Evolutionary conservation across 768 basidiomycete species (phyloP).

Genomic region (Pisolithus marmoratus): DNA sequence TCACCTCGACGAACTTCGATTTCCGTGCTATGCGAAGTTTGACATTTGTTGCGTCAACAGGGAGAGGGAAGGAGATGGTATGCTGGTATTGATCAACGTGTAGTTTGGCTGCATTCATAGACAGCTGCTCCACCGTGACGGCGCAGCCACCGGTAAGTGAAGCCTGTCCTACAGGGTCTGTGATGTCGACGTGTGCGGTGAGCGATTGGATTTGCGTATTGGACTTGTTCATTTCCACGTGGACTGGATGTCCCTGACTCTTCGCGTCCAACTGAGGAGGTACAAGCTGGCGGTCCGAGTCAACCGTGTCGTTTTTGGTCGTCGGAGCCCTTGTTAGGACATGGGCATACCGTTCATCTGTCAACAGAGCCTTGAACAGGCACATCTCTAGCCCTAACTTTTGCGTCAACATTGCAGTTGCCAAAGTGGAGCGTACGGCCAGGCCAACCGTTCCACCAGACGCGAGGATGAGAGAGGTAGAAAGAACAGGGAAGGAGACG

Average conservation of each 20-base stretch:
- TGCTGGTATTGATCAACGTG: conserved; percentile 16
- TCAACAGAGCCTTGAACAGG: conserved; percentile 18
- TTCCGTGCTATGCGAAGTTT: conserved; percentile 49
- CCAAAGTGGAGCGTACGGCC: conserved; percentile 12
- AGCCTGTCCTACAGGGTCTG: conserved; percentile 15
- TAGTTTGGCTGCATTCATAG: conserved; percentile 1
- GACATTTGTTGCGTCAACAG: conserved; percentile 31
- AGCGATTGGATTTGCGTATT: conserved; percentile 14
- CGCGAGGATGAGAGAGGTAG: conserved; percentile 13
- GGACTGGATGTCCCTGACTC: conserved; percentile 12
- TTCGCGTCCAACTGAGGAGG: conserved; percentile 4
- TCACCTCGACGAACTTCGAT: conserved; percentile 42
- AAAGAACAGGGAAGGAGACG: conserved; percentile 17
- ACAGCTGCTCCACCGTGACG: conserved; percentile 13
- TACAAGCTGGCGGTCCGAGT: neutral
- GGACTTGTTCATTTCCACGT: conserved; percentile 12
- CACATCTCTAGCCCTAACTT: conserved; percentile 2
- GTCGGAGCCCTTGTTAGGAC: conserved; percentile 19
- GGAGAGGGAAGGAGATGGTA: conserved; percentile 37
- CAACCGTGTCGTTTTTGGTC: conserved; percentile 1
- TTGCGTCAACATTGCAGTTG: neutral
- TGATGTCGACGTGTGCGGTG: conserved; percentile 14
- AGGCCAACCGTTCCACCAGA: conserved; percentile 12
- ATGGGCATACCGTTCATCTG: conserved; percentile 15
- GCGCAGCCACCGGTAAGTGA: conserved; percentile 13